A percentile compares a stretch with the other conserved stretches of the same genome.
These are phyloP conservation scores for Colletotrichum simmondsii DNA, from an alignment of 2,329 filamentous ascomycete genomes.

Conservation along the genomic window DNA sequence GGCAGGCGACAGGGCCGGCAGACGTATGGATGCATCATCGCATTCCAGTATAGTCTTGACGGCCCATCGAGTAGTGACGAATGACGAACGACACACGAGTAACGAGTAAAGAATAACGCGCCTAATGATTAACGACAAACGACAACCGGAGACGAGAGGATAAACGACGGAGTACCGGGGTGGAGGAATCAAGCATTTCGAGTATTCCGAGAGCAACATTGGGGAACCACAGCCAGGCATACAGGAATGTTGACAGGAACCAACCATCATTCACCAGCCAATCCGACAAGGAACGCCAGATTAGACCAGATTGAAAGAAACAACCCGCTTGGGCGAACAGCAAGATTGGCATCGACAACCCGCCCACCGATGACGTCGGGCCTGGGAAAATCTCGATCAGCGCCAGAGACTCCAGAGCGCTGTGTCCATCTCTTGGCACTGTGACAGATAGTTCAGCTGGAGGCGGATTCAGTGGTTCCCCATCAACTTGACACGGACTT, in stretches of 20 bases:
- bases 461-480: constrained; percentile 10
- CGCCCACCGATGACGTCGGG: constrained; percentile 25
- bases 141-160: not conserved
- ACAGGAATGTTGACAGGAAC: not conserved
- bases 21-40: not conserved
- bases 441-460: constrained; percentile 3
- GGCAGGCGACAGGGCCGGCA: not conserved
- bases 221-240: not conserved
- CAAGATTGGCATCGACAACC: constrained; percentile 12
- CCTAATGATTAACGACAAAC: not conserved
- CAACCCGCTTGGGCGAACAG: not conserved
- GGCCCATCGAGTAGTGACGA: not conserved
- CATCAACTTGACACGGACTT: constrained; percentile 31
- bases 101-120: not conserved
- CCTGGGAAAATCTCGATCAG: constrained; percentile 14
- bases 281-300: not conserved
- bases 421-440: not conserved
- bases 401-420: not conserved
- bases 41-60: not conserved
- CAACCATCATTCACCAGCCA: not conserved
- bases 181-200: constrained; percentile 2
- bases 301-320: not conserved
- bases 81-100: not conserved
- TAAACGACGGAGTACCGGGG: not conserved
- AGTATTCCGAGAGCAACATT: not conserved